Evolutionary conservation across 768 basidiomycete genomes (phyloP).

Genomic region (Amanita molliuscula): DNA sequence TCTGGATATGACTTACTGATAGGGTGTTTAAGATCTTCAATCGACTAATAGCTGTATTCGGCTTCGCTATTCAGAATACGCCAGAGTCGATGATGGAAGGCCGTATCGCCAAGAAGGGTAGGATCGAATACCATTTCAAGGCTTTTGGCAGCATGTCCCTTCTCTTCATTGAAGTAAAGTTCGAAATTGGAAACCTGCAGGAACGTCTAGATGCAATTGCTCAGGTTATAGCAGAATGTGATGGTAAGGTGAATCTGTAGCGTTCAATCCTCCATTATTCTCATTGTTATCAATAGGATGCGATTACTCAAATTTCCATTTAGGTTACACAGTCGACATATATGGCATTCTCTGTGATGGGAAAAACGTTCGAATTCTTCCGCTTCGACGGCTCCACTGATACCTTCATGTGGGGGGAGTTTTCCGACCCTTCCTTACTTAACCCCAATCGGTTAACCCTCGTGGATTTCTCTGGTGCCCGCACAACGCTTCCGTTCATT

Average conservation of each 20-base stretch:
- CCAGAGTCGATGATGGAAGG: slow-evolving; percentile 12
- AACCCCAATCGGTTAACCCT: background rate
- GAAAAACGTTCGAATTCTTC: slow-evolving; percentile 12
- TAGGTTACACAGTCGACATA: slow-evolving; percentile 3
- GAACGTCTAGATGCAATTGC: no score
- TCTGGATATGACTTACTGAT: no score
- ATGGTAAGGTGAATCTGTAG: slow-evolving; percentile 3
- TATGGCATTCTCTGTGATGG: slow-evolving; percentile 11
- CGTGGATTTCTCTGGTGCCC: slow-evolving; percentile 9
- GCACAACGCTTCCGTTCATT: slow-evolving; percentile 3
- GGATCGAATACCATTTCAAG: slow-evolving; percentile 14
- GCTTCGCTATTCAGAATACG: slow-evolving; percentile 11
- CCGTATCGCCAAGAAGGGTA: background rate
- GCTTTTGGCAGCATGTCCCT: slow-evolving; percentile 12
- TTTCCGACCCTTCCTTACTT: background rate
- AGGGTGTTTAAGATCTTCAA: slow-evolving; percentile 17
- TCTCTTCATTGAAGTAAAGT: slow-evolving; percentile 14
- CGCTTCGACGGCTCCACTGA: slow-evolving; percentile 2
- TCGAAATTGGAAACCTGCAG: slow-evolving; percentile 9
- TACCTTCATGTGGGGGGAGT: background rate
- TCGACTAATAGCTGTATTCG: slow-evolving; percentile 11
- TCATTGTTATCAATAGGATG: background rate
- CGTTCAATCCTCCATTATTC: background rate
- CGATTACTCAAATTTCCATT: background rate
- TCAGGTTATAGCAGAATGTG: background rate